These are phyloP conservation scores for Pestalotiopsis sp. DNA, from an alignment of 2,329 filamentous ascomycete genomes.

Conservation along the genomic window DNA sequence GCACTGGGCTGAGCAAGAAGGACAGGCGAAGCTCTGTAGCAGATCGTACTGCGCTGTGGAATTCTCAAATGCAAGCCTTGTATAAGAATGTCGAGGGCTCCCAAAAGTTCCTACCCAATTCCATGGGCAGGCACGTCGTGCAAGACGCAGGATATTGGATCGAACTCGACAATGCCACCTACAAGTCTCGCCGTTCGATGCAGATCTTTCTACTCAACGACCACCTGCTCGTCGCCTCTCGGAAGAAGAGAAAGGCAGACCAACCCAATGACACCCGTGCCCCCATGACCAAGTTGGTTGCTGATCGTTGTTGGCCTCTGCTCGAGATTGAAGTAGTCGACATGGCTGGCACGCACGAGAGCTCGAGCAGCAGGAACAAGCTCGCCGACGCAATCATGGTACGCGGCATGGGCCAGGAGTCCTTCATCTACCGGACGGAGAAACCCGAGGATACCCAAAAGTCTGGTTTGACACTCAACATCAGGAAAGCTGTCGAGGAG, in stretches of 20 bases:
- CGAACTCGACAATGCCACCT: slow-evolving; percentile 95
- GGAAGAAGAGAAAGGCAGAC: slow-evolving; percentile 89
- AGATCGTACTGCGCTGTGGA: slow-evolving; percentile 68
- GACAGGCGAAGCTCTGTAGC: slow-evolving; percentile 90
- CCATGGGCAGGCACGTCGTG: slow-evolving; percentile 89
- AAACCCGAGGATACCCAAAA: slow-evolving; percentile 81
- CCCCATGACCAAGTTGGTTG: slow-evolving; percentile 76
- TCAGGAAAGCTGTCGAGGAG: slow-evolving; percentile 91
- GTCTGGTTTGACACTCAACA: slow-evolving; percentile 78
- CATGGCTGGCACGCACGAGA: slow-evolving; percentile 69
- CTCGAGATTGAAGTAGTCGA: slow-evolving; percentile 93
- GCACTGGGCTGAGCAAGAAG: slow-evolving; percentile 62
- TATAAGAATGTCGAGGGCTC: slow-evolving; percentile 98
- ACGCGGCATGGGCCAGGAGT: slow-evolving; percentile 81
- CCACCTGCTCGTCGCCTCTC: slow-evolving; percentile 85
- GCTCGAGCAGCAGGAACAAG: slow-evolving; percentile 59
- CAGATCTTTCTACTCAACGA: slow-evolving; percentile 94
- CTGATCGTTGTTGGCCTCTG: slow-evolving; percentile 91
- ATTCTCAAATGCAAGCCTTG: slow-evolving; percentile 74
- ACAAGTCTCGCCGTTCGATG: slow-evolving; percentile 88
- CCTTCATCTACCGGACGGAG: slow-evolving; percentile 92
- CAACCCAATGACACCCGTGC: slow-evolving; percentile 55
- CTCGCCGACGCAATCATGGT: slow-evolving; percentile 89
- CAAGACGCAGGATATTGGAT: slow-evolving; percentile 94
- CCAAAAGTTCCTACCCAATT: slow-evolving; percentile 92